These are phyloP conservation scores for Artemisia annua DNA, from an alignment of 129 eudicot genomes.

Conservation along the genomic window DNA sequence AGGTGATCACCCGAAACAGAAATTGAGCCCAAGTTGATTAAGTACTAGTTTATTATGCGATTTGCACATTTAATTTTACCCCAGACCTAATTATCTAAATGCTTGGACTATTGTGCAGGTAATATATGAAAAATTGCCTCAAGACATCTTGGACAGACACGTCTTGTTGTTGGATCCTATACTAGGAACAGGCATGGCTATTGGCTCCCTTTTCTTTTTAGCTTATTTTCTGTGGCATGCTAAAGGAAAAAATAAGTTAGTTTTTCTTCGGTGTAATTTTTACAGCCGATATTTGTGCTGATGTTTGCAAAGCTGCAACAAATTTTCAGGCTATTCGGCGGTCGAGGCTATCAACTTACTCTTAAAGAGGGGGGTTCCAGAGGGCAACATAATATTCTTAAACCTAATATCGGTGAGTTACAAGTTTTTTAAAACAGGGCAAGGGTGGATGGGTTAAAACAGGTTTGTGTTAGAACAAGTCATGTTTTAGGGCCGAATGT, in stretches of 20 bases:
- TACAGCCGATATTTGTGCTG: neutral
- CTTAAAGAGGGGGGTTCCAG: constrained; percentile 92
- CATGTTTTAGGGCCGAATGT: neutral
- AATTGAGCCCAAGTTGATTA: no score
- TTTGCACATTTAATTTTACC: neutral
- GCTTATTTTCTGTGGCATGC: neutral
- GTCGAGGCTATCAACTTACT: constrained; percentile 93
- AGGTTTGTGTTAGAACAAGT: neutral
- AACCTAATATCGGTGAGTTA: constrained; percentile 86
- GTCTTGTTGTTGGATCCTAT: constrained; percentile 92
- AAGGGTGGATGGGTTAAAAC: neutral
- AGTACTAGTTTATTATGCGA: no score
- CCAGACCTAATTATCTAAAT: neutral
- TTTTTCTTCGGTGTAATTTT: no score
- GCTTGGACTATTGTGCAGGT: constrained; percentile 47
- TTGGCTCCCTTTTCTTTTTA: neutral
- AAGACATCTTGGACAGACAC: constrained; percentile 85
- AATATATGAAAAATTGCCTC: constrained; percentile 89
- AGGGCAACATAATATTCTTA: constrained; percentile 89
- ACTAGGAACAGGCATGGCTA: constrained; percentile 81
- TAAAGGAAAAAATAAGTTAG: no score
- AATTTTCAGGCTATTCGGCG: constrained; percentile 84
- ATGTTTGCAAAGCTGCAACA: neutral
- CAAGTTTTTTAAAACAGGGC: neutral
- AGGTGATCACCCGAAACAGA: no score